Evolutionary conservation across 202 grass and related monocot genomes (phyloP).

Genomic region (Musa balbisiana): DNA sequence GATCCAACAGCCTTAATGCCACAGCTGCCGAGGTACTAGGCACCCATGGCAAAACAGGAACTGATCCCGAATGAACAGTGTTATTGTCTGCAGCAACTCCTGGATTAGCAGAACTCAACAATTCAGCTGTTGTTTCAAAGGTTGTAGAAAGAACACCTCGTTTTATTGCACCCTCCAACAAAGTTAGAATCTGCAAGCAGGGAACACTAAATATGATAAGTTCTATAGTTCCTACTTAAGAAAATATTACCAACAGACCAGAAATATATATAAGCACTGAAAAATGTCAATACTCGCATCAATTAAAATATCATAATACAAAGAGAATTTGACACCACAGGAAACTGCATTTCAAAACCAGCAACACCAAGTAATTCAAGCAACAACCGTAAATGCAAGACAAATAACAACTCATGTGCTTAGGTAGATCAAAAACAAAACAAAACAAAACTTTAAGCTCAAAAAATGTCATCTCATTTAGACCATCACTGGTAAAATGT

Average conservation of each 20-base stretch:
- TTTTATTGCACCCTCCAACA: conserved; percentile 73
- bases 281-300: too few species aligned
- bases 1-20: conserved; percentile 59
- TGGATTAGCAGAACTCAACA: conserved; percentile 38
- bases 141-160: conserved; percentile 53
- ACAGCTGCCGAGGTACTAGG: conserved; percentile 66
- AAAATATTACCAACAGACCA: background rate
- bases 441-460: too few species aligned
- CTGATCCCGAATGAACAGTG: conserved; percentile 32
- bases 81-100: conserved; percentile 28
- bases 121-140: conserved; percentile 69
- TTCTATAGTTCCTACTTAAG: background rate
- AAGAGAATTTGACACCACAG: too few species aligned
- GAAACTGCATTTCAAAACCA: too few species aligned
- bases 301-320: too few species aligned
- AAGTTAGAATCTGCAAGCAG: conserved; percentile 53
- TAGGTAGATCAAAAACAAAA: too few species aligned
- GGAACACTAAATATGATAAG: background rate
- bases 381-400: too few species aligned
- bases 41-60: conserved; percentile 72
- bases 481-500: too few species aligned
- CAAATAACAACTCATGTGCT: too few species aligned
- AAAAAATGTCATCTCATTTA: too few species aligned
- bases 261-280: too few species aligned
- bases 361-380: too few species aligned